A percentile compares a stretch with the other conserved stretches of the same genome.
These are phyloP conservation scores for Rutstroemia sydowiana DNA, from an alignment of 2,329 filamentous ascomycete species.

Conservation along the genomic window DNA sequence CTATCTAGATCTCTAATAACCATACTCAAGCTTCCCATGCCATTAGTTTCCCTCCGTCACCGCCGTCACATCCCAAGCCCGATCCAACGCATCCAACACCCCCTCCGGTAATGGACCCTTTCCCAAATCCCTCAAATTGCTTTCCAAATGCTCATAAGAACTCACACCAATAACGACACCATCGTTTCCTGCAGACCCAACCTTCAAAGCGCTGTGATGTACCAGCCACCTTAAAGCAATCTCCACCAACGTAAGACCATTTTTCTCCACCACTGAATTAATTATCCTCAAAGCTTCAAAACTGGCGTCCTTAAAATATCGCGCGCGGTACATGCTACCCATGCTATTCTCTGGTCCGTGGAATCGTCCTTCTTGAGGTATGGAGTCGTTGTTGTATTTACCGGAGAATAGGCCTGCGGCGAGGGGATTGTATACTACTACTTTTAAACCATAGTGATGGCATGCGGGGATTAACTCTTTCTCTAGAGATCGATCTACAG, in stretches of 20 bases:
- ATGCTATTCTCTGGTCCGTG: not conserved
- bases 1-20: no score
- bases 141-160: not conserved
- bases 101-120: not conserved
- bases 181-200: not conserved
- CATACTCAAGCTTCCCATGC: not conserved
- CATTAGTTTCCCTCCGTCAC: not conserved
- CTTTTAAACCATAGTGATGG: not conserved
- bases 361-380: not conserved
- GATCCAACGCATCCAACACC: not conserved
- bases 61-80: not conserved
- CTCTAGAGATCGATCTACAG: not conserved
- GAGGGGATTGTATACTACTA: not conserved
- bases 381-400: not conserved
- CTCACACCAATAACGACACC: not conserved
- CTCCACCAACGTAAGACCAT: not conserved
- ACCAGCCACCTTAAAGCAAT: not conserved
- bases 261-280: not conserved
- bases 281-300: not conserved
- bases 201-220: not conserved
- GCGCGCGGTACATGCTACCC: not conserved
- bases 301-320: not conserved
- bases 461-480: not conserved
- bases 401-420: not conserved
- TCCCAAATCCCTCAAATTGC: not conserved